phyloP scores from a whole-genome alignment of 129 eudicot genomes.

The Tagetes erecta region DNA sequence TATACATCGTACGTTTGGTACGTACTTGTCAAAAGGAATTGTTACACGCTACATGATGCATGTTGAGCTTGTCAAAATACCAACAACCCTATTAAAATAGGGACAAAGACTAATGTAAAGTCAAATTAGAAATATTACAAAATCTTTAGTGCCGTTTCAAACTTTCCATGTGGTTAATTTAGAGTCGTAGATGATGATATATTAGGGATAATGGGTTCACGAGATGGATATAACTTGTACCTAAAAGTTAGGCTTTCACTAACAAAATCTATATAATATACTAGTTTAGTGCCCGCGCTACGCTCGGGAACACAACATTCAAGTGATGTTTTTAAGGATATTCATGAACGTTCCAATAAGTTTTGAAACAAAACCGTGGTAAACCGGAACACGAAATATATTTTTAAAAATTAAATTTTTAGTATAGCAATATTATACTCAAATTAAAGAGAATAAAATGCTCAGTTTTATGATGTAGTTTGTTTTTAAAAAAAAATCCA shows the following conservation, averaged over 20 bases:
- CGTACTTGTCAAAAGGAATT: neutral
- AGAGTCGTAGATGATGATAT: conserved; percentile 22
- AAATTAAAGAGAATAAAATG: too few species aligned
- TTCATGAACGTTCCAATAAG: too few species aligned
- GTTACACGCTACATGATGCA: neutral
- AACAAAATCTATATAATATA: neutral
- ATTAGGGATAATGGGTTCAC: conserved; percentile 8
- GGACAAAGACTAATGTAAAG: conserved; percentile 27
- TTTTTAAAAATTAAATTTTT: too few species aligned
- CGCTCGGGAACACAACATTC: too few species aligned
- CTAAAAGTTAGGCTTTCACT: conserved; percentile 18
- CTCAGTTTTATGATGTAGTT: too few species aligned
- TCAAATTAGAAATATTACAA: conserved; percentile 19
- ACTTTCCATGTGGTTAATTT: conserved; percentile 22
- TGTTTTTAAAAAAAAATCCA: too few species aligned
- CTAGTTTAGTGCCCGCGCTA: neutral
- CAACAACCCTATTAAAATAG: conserved; percentile 16
- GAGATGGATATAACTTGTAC: conserved; percentile 23
- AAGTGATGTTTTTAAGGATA: too few species aligned
- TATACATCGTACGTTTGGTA: neutral
- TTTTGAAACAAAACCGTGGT: too few species aligned
- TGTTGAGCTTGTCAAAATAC: conserved; percentile 20
- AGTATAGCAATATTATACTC: too few species aligned
- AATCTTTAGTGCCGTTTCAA: conserved; percentile 33
- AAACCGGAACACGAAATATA: too few species aligned